Conservation (phyloP, 768 basidiomycete species). For the Pisolithus albus region DNA sequence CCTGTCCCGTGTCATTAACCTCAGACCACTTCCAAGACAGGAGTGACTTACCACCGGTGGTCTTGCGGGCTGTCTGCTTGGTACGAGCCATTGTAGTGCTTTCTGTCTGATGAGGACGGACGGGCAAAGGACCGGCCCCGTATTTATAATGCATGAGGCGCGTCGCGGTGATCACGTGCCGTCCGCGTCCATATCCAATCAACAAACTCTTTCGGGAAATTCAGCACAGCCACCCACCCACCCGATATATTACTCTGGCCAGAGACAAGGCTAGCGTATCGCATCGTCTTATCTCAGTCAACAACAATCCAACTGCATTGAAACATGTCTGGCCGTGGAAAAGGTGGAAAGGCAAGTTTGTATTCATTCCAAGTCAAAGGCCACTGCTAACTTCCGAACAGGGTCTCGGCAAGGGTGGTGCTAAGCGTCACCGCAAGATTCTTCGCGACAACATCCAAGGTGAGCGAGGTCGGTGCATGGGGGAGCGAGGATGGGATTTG, state of each 20-base stretch:
- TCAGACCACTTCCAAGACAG: background rate
- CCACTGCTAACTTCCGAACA: background rate
- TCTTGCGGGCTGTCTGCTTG: constrained; percentile 73
- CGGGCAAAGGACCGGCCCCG: background rate
- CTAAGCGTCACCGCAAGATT: constrained; percentile 80
- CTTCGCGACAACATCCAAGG: constrained; percentile 70
- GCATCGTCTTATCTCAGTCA: background rate
- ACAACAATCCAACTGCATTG: background rate
- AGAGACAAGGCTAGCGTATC: constrained; percentile 7
- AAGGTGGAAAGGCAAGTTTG: constrained; percentile 58
- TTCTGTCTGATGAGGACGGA: background rate
- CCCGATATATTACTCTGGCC: constrained; percentile 1
- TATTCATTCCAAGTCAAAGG: background rate
- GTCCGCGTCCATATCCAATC: constrained; percentile 6
- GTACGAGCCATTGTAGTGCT: constrained; percentile 53
- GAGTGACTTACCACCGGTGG: constrained; percentile 52
- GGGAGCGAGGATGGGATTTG: background rate
- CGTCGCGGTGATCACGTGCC: constrained; percentile 27
- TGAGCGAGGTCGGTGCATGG: constrained; percentile 16
- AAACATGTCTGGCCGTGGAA: constrained; percentile 82
- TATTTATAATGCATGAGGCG: constrained; percentile 15
- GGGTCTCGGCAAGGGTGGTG: constrained; percentile 83
- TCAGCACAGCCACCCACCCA: constrained; percentile 21
- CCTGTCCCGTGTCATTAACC: constrained; percentile 21
- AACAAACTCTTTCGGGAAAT: constrained; percentile 20